These are phyloP conservation scores for Henningerozyma blattae DNA, from an alignment of 805 yeast genomes.

Conservation along the genomic window DNA sequence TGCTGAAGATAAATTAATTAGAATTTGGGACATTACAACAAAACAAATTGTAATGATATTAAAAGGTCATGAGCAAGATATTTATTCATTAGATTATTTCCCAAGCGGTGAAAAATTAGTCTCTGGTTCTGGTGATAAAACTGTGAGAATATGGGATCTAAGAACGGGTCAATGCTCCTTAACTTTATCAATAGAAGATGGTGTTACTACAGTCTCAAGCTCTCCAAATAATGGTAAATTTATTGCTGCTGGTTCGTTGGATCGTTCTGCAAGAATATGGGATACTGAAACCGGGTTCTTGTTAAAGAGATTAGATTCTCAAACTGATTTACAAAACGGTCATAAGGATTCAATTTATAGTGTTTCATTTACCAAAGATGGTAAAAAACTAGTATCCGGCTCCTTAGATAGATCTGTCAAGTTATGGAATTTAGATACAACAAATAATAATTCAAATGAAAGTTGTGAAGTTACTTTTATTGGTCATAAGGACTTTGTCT, in stretches of 20 bases:
- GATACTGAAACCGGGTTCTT: conserved; percentile 85
- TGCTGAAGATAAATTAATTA: conserved; percentile 78
- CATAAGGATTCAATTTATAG: conserved; percentile 94
- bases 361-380: conserved; percentile 85
- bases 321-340: conserved; percentile 79
- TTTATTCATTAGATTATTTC: conserved; percentile 88
- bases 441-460: conserved; percentile 34
- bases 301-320: conserved; percentile 85
- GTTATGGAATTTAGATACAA: conserved; percentile 64
- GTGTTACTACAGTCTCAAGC: conserved; percentile 95
- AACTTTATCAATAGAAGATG: conserved; percentile 88
- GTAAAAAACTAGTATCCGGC: conserved; percentile 86
- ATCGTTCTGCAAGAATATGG: conserved; percentile 94
- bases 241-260: conserved; percentile 94
- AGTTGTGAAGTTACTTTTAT: conserved; percentile 82
- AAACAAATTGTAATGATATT: conserved; percentile 75
- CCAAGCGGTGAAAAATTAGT: conserved; percentile 89
- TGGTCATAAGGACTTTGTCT: conserved; percentile 93
- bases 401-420: conserved; percentile 93
- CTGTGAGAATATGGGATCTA: conserved; percentile 94
- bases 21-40: conserved; percentile 91
- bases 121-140: conserved; percentile 92
- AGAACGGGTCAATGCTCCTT: conserved; percentile 77
- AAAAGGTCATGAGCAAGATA: conserved; percentile 95
- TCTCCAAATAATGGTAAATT: conserved; percentile 81